Evolutionary conservation across 2,329 filamentous ascomycete genomes (phyloP), one percentile per base, ranked within the genome.

Genomic region (Exophiala phaeomuriformis): DNA sequence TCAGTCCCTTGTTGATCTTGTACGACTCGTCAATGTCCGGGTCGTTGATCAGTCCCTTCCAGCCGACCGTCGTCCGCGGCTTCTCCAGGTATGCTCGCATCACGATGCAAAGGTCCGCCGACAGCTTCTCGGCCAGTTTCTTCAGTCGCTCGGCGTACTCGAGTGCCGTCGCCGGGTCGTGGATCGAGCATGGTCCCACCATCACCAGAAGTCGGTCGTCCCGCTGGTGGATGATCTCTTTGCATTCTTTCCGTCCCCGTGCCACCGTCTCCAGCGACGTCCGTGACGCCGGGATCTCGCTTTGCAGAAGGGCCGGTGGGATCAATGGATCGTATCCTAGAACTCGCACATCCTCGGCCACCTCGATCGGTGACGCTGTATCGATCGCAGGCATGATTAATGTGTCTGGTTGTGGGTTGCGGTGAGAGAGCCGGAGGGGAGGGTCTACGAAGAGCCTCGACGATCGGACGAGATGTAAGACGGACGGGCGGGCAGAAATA

Each of bases 71-170:
- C 30, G 93, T 98, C 61, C 93, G 84, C 27, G 93, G 93, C 79
- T 98, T 98, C 79, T 98, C 93, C 56, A 98, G 83, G 80, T 98
- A 98, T 60, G 89, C 88, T 64, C 93, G 87, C 93, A 98, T 98
- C 58, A 98, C 86, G 63, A 98, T 93, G 64, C 94, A 79, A 36
- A 98, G 80, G 68, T 97, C 89, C 66, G 90, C 81, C 69, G 86
- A 80, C 76, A 95, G 85, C 76, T 94, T 93, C 68, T 90, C 82
- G 72, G 91, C 90, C 65, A 94, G 77, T 66, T 82, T 77, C 62
- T 94, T 70, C 59, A 98, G 78, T 61, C 85, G 78, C 66, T 90
- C 83, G 78, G 90, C 95, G 82, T 98, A 98, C 68, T 91, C 88
- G 62, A 96, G 81, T 7, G 91, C 91, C 59, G 89, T 86, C 51